Base-by-base conservation (phyloP, 305 asterid species). In the Nicotiana rustica region DNA sequence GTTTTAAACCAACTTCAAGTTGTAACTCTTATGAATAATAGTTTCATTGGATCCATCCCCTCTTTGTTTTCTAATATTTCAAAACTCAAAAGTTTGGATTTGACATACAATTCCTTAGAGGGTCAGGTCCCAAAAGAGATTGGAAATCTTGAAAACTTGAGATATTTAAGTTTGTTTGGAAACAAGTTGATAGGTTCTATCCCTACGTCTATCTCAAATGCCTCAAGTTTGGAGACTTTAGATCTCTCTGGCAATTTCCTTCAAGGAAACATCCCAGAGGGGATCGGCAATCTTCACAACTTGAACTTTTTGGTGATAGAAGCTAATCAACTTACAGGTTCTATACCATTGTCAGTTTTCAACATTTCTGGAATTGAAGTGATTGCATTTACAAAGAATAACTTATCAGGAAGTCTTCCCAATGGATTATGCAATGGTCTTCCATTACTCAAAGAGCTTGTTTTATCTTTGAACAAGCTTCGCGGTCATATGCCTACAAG, bases 81-180 rank as follows among this genome's bases (percentile, higher is more conserved):
- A 7, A 21, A 7, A 9, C 59, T 66, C 10, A 59, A 17, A 10
- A 1, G 21, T 0, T 60, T 83, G n/a, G 1, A 35, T 17, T 12
- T 78, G 52, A 7, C 19, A 10, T 5, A 8, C 56, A 83, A 83
- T 67, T 66, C 10, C 47, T 41, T 83, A 17, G 64, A 56, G n/a
- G 83, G 86, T 10, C 66, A 64, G 8, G 59, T 78, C 56, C 86
- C 80, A 19, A 33, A 67, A 41, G 80, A 78, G 82, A 78, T 57
- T 47, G 80, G 81, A 1, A 67, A 49, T 25, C 25, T 25, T 25
- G 25, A 25, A 25, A 25, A 25, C 25, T 25, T 25, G 25, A 25
- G 25, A 25, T 25, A 25, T 25, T 25, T 25, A 25, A 25, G 25
- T 25, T 25, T 25, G 25, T 25, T 25, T 25, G 25, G 25, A 25